Evolutionary conservation across 305 asterid species (phyloP), one percentile per base, ranked within the genome.

Genomic region (Rubia tinctorum): DNA sequence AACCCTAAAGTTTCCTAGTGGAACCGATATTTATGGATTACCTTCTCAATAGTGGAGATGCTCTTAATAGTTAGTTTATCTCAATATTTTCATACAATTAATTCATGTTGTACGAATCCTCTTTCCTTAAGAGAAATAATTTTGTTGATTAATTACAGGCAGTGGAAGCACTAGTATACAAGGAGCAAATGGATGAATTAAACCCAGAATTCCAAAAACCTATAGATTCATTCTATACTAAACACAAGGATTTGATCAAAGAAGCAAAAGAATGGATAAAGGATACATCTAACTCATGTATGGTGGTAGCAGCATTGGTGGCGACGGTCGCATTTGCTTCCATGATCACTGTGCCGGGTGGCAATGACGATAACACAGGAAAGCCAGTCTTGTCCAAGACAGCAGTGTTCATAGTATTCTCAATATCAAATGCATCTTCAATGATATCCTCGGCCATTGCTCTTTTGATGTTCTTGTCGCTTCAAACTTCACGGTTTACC

Each of bases 311-410:
- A 11, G 58, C 85, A 0, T 69, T 85, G 17, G 84, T 79, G 0
- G 87, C 83, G 1, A 75, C 85, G 0, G 83, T 85, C 1, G 82
- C 73, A 30, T 83, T 77, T 73, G 84, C 87, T 7, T 81, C 87
- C 56, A 49, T 49, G 56, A 49, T 49, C 56, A 49, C 56, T 49
- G 20, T 49, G 56, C 56, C 56, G 17, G 56, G 56, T 15, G 56
- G 56, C 56, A 49, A 49, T n/a, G 7, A 49, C 56, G 9, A n/a
- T 49, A 9, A 15, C 18, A 49, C 56, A 4, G 56, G 56, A 49
- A 49, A 49, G 20, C 56, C 56, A 49, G 7, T 49, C 56, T n/a
- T 49, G 5, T 49, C 56, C n/a, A 49, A 49, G 9, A 49, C 15
- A 49, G 7, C 4, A 14, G 56, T 49, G 56, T 49, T 49, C 56